These are phyloP conservation scores for Vaccinium corymbosum DNA, from an alignment of 148 eudicot species.

Conservation along the genomic window DNA sequence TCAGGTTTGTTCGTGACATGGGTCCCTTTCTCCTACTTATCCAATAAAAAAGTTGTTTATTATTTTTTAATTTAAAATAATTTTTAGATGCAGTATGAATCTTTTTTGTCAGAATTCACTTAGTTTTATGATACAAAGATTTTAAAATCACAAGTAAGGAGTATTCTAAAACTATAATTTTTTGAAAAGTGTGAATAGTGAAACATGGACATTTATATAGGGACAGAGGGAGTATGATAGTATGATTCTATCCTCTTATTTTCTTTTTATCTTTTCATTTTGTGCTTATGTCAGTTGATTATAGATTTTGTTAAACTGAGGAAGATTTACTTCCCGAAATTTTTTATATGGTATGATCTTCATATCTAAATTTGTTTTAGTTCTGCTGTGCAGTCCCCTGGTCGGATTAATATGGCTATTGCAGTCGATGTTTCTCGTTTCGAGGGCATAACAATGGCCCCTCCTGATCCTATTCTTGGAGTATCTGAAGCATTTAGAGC, in stretches of 20 bases:
- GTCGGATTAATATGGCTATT: conserved; percentile 65
- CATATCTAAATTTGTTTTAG: not conserved
- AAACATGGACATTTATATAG: too few species aligned
- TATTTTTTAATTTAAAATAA: too few species aligned
- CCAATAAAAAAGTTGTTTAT: too few species aligned
- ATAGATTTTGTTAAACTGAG: not conserved
- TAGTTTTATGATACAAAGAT: too few species aligned
- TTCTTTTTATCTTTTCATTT: not conserved
- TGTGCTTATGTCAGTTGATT: not conserved
- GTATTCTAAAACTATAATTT: too few species aligned
- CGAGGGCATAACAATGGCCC: conserved; percentile 90
- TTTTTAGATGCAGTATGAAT: too few species aligned
- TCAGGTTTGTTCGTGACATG: too few species aligned
- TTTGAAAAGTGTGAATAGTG: too few species aligned
- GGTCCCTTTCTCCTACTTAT: too few species aligned
- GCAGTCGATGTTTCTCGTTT: conserved; percentile 67
- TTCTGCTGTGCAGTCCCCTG: conserved; percentile 43
- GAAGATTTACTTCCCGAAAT: not conserved
- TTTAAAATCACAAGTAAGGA: too few species aligned
- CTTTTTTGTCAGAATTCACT: too few species aligned
- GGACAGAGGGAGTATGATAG: not conserved
- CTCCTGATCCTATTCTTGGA: conserved; percentile 97
- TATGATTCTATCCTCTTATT: not conserved
- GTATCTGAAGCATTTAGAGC: conserved; percentile 97
- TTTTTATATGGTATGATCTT: not conserved